Base-by-base conservation (phyloP, 1,139 yeast species). In the Tardiomyces blankii region DNA sequence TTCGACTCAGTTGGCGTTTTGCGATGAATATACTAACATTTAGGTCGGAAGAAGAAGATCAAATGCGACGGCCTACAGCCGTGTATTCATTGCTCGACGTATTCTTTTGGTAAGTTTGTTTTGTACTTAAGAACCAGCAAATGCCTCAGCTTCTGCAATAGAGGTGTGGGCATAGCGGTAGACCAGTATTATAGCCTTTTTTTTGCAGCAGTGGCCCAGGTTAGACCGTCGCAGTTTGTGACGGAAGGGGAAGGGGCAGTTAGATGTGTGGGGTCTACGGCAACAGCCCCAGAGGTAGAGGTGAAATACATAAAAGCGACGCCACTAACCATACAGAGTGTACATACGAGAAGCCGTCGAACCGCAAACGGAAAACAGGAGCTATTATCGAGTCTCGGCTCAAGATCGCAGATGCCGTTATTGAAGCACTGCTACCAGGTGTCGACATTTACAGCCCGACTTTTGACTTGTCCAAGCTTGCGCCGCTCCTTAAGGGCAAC, bases 11-110 rank as follows among this genome's bases (percentile, higher is more conserved):
- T 30, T 30, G 12, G 30, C 8, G 3, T 30, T 30, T 30, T 30
- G 35, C 35, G 35, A 30, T 11, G 35, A 30, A 9, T 30, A 30
- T 5, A 30, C 16, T 14, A 13, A 30, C n/a, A 5, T 5, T 30
- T 11, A 30, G 35, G 35, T 42, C 62, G 68, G 14, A 69, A 77
- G 62, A 81, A 84, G 61, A 87, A 87, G 63, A 89, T 86, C 55
- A 83, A 83, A 59, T 87, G 96, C 64, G 93, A 86, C 53, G 96
- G 95, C 14, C 78, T 79, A 58, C 80, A 80, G 55, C 95, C 95
- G 1, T 87, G 96, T 64, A 80, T 82, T 43, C 93, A 84, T 61
- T 86, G 95, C 60, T 84, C 96, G 0, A 95, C 87, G 1, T 88
- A 87, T 63, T 80, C 19, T 13, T 8, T 25, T 30, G 35, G 35